These are phyloP conservation scores for Xanthoconium stramineum DNA, from an alignment of 768 basidiomycete species.

Conservation along the genomic window DNA sequence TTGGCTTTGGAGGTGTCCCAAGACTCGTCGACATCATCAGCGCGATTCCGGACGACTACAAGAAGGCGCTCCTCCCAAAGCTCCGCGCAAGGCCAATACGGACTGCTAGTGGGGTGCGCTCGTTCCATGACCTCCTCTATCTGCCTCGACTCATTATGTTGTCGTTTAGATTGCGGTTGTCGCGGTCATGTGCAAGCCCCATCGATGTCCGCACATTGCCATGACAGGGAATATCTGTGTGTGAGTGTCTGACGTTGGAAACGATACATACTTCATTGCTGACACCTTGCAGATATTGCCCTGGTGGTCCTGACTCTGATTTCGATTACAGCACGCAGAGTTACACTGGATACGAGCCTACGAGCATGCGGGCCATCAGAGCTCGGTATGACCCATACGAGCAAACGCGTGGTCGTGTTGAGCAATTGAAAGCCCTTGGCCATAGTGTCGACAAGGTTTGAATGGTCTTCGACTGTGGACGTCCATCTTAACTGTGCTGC, in stretches of 20 bases:
- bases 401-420: constrained; percentile 91
- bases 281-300: constrained; percentile 71
- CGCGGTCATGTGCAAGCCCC: constrained; percentile 99
- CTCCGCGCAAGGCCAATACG: constrained; percentile 91
- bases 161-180: constrained; percentile 86
- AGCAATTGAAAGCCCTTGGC: constrained; percentile 93
- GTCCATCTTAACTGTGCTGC: not conserved
- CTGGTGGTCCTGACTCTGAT: constrained; percentile 98
- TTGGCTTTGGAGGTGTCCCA: constrained; percentile 81
- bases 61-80: constrained; percentile 85
- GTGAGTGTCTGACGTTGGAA: constrained; percentile 41
- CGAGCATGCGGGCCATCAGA: constrained; percentile 98
- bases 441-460: constrained; percentile 94
- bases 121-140: not conserved
- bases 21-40: constrained; percentile 96
- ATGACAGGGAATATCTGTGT: constrained; percentile 99
- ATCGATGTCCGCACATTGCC: constrained; percentile 98
- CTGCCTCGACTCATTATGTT: not conserved
- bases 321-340: constrained; percentile 99
- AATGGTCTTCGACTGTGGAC: not conserved
- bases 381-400: constrained; percentile 97
- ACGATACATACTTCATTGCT: constrained; percentile 2
- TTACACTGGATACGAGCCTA: constrained; percentile 94
- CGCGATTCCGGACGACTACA: constrained; percentile 97
- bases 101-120: constrained; percentile 88